Conservation (phyloP, 2,329 filamentous ascomycete genomes). For the Cladosporium sp. region DNA sequence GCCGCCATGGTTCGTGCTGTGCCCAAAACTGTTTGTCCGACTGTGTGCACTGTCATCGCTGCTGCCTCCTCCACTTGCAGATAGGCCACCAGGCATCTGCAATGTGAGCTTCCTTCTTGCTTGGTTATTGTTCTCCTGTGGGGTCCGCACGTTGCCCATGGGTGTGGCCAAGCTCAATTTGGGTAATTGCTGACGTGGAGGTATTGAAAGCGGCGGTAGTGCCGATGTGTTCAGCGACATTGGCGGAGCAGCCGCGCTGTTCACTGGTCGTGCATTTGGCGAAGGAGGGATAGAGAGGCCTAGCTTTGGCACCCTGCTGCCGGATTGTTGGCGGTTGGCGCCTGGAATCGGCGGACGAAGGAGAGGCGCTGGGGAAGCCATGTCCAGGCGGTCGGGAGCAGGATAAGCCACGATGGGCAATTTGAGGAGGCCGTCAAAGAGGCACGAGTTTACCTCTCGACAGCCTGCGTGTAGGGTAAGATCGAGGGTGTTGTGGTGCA, state of each 20-base stretch:
- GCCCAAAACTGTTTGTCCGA: slow-evolving; percentile 80
- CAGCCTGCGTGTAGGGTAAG: slow-evolving; percentile 24
- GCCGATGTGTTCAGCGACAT: slow-evolving; percentile 36
- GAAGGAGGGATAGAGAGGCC: slow-evolving; percentile 89
- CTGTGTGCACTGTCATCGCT: slow-evolving; percentile 73
- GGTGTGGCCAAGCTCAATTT: slow-evolving; percentile 83
- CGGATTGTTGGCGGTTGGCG: slow-evolving; percentile 47
- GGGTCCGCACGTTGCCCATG: slow-evolving; percentile 74
- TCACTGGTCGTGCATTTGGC: slow-evolving; percentile 75
- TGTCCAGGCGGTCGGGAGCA: slow-evolving; percentile 45
- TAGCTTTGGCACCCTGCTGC: slow-evolving; percentile 63
- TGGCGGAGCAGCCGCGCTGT: slow-evolving; percentile 39
- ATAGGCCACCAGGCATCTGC: slow-evolving; percentile 51
- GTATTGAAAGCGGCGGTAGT: slow-evolving; percentile 38
- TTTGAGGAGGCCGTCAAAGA: slow-evolving; percentile 31
- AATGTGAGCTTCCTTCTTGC: slow-evolving; percentile 54
- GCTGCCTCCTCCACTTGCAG: slow-evolving; percentile 74
- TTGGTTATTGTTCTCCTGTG: slow-evolving; percentile 58
- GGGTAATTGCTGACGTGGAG: slow-evolving; percentile 66
- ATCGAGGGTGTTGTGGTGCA: neutral
- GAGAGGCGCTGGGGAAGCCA: slow-evolving; percentile 76
- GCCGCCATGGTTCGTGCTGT: slow-evolving; percentile 70
- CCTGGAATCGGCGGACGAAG: slow-evolving; percentile 82
- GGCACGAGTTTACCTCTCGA: slow-evolving; percentile 32
- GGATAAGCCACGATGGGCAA: slow-evolving; percentile 34